Evolutionary conservation across 768 basidiomycete genomes (phyloP).

Genomic region (Suillus brevipes): DNA sequence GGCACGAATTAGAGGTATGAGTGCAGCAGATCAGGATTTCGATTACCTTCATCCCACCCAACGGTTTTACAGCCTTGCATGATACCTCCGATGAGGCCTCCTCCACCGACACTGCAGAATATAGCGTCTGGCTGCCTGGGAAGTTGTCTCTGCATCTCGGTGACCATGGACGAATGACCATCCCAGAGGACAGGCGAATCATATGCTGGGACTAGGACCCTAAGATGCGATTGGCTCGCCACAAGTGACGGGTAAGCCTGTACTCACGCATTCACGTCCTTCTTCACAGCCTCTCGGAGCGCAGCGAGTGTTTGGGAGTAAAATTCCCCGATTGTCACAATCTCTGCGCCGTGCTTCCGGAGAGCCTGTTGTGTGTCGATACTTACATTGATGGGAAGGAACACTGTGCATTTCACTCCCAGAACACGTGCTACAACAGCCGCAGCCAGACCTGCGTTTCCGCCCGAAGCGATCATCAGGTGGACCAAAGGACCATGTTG

Average conservation of each 20-base stretch:
- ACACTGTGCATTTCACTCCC: conserved; percentile 63
- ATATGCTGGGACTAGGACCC: conserved; percentile 71
- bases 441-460: conserved; percentile 78
- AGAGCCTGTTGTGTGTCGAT: conserved; percentile 51
- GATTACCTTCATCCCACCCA: conserved; percentile 70
- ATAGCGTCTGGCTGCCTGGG: conserved; percentile 62
- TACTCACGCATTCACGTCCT: conserved; percentile 55
- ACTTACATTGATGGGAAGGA: conserved; percentile 56
- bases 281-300: conserved; percentile 47
- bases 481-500: conserved; percentile 56
- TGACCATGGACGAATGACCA: conserved; percentile 74
- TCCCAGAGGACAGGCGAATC: conserved; percentile 71
- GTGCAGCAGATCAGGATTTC: neutral
- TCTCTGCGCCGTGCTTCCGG: conserved; percentile 52
- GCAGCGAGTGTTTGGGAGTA: conserved; percentile 58
- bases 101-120: conserved; percentile 79
- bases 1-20: conserved; percentile 4
- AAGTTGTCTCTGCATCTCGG: conserved; percentile 60
- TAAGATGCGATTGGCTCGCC: conserved; percentile 25
- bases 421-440: conserved; percentile 61
- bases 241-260: neutral
- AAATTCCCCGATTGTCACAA: conserved; percentile 55
- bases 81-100: conserved; percentile 68
- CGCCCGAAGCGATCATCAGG: conserved; percentile 70
- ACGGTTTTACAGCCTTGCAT: conserved; percentile 62